Conservation (phyloP, 2,329 filamentous ascomycete genomes). For the Colletotrichum gloeosporioides region DNA sequence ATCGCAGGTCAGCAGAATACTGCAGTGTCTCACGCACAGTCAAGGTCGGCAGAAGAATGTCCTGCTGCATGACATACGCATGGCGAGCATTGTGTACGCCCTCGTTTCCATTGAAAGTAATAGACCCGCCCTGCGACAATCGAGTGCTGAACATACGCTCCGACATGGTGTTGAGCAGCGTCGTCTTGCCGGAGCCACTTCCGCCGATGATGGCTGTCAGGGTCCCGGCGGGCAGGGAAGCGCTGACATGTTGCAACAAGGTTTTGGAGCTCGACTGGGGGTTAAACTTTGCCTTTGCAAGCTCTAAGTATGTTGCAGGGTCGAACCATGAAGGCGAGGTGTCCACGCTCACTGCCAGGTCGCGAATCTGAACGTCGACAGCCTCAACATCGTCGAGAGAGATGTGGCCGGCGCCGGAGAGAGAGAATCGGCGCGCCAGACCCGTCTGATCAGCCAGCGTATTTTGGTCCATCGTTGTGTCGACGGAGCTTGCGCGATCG, state of each 20-base stretch:
- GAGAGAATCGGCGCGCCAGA: conserved; percentile 28
- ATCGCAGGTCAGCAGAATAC: conserved; percentile 74
- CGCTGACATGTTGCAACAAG: conserved; percentile 68
- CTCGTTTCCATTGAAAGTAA: conserved; percentile 65
- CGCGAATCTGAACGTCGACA: conserved; percentile 58
- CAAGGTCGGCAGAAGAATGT: conserved; percentile 73
- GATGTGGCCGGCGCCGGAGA: conserved; percentile 40
- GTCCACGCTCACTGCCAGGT: conserved; percentile 62
- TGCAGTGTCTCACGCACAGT: conserved; percentile 78
- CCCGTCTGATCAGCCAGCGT: conserved; percentile 12
- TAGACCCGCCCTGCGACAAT: conserved; percentile 56
- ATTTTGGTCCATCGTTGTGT: conserved; percentile 30
- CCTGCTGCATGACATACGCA: conserved; percentile 79
- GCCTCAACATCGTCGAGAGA: conserved; percentile 60
- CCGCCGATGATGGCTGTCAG: conserved; percentile 79
- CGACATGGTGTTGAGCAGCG: conserved; percentile 73
- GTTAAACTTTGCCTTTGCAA: conserved; percentile 42
- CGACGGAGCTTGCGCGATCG: conserved; percentile 37
- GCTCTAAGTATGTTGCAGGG: conserved; percentile 49
- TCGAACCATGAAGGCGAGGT: conserved; percentile 60
- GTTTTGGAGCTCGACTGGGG: conserved; percentile 47
- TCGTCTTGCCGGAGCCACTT: conserved; percentile 76
- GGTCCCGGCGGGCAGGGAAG: conserved; percentile 68
- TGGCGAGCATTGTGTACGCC: conserved; percentile 62
- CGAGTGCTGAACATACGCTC: conserved; percentile 67